These are phyloP conservation scores for Erigeron philadelphicus DNA, from an alignment of 140 eudicot species.

Conservation along the genomic window DNA sequence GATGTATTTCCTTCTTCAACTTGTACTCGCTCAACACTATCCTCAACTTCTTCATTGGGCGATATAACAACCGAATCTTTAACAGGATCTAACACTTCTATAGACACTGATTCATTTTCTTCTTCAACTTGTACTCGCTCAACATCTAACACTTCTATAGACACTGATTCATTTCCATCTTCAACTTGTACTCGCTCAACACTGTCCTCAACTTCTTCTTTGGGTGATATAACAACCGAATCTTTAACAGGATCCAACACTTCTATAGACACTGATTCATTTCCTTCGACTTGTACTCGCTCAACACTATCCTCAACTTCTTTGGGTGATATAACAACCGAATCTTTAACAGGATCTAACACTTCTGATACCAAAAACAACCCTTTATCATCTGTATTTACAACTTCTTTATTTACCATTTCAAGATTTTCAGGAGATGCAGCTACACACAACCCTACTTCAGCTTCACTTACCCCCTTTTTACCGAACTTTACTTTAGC, in stretches of 20 bases:
- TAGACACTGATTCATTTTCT: conserved; percentile 8
- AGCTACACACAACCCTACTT: conserved; percentile 9
- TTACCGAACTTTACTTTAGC: conserved; percentile 12
- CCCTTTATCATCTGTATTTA: conserved; percentile 25
- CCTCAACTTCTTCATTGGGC: conserved; percentile 20
- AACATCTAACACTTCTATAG: conserved; percentile 19
- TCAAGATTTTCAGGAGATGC: conserved; percentile 15
- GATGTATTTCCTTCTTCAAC: conserved; percentile 20
- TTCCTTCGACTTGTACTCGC: conserved; percentile 12
- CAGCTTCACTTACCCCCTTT: conserved; percentile 22
- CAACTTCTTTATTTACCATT: conserved; percentile 10
- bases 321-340: conserved; percentile 11
- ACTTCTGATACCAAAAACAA: conserved; percentile 27
- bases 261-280: conserved; percentile 5
- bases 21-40: conserved; percentile 6
- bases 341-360: conserved; percentile 29
- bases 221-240: conserved; percentile 14
- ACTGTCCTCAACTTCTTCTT: conserved; percentile 20
- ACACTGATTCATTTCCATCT: conserved; percentile 16
- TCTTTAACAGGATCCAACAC: conserved; percentile 24
- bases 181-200: conserved; percentile 8
- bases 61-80: conserved; percentile 24
- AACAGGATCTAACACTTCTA: conserved; percentile 13
- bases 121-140: conserved; percentile 18
- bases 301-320: conserved; percentile 19